Evolutionary conservation across 1,284 basidiomycete species (phyloP), one percentile per base, ranked within the genome.

Genomic region (Puccinia polysora): DNA sequence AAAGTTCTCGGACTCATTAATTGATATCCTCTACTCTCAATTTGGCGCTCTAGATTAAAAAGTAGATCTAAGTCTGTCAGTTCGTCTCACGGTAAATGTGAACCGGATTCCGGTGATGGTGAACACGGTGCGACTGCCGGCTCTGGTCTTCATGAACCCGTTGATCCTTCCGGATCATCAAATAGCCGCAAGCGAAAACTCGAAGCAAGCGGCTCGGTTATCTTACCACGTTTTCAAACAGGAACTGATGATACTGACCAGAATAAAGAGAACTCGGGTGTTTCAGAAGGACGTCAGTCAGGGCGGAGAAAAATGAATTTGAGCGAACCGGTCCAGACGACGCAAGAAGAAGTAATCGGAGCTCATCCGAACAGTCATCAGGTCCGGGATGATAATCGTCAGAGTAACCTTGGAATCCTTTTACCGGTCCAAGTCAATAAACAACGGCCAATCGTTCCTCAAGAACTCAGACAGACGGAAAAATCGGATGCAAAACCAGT

Each of bases 31-130:
- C n/a, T n/a, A n/a, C n/a, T n/a, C n/a, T n/a, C n/a, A n/a, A n/a
- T n/a, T n/a, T n/a, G n/a, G n/a, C n/a, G n/a, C n/a, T n/a, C n/a
- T 43, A 60, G 58, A 38, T 43, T 60, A 38, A 60, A 60, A 23
- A 60, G 58, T 28, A 60, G 23, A 38, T 2, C 58, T 18, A 60
- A 60, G 23, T 1, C 58, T 34, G 15, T 36, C 23, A 25, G 5
- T 43, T 15, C n/a, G 7, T 14, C 38, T 15, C 5, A 32, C 20
- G 58, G n/a, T n/a, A n/a, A 60, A 4, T 38, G 2, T 1, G 2
- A 6, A 23, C 32, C 38, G 1, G 58, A 2, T 25, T 28, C 38
- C 8, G 38, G 20, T 1, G 58, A 28, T 7, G 23, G 25, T 14
- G n/a, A 32, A 12, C 7, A 7, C 4, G n/a, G 36, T 3, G 36